A percentile compares a stretch with the other conserved stretches of the same genome.
phyloP scores from a whole-genome alignment of 2,329 filamentous ascomycete genomes.

The Pyrenochaeta sp. region DNA sequence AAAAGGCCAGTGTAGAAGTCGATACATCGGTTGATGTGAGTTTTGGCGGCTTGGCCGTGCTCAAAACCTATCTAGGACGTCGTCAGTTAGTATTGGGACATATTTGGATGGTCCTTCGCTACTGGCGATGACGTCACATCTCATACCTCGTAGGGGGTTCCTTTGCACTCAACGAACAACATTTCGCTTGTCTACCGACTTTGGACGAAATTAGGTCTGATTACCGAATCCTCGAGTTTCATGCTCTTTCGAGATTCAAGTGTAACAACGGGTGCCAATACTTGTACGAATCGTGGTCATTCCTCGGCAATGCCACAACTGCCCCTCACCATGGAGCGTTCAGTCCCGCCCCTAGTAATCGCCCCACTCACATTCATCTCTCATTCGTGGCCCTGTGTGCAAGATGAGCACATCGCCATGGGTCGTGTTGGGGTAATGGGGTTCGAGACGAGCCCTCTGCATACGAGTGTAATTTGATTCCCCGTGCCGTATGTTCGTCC shows the following conservation, averaged over 20 bases:
- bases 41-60: constrained; percentile 54
- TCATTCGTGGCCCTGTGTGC: neutral
- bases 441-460: neutral
- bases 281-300: neutral
- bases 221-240: neutral
- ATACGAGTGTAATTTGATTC: constrained; percentile 4
- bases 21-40: constrained; percentile 55
- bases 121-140: constrained; percentile 23
- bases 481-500: neutral
- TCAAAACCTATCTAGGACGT: constrained; percentile 57
- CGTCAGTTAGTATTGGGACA: neutral
- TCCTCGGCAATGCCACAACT: constrained; percentile 10
- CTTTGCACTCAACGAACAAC: constrained; percentile 52
- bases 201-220: neutral
- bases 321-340: constrained; percentile 23
- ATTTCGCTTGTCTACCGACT: constrained; percentile 34
- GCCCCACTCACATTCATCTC: constrained; percentile 10
- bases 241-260: neutral
- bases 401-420: neutral
- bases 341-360: constrained; percentile 23
- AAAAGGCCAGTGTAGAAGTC: constrained; percentile 60
- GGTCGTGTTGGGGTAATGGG: neutral
- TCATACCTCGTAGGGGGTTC: constrained; percentile 54
- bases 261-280: neutral
- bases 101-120: too few relatives aligned